Evolutionary conservation across 441 rosid species (phyloP), one percentile per base, ranked within the genome.

Genomic region (Macaranga tanarius): DNA sequence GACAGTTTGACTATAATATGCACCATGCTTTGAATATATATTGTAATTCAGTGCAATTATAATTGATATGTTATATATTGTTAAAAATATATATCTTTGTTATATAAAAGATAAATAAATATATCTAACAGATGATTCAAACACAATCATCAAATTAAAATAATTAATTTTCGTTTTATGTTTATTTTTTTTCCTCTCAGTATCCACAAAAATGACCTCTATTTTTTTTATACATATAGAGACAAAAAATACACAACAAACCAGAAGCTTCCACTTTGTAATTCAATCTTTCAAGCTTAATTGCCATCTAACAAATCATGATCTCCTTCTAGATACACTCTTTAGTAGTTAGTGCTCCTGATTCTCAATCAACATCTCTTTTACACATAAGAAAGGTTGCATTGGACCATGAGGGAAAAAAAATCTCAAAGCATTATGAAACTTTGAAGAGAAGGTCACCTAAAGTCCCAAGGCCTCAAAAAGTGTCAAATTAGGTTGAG

Each of bases 311-410:
- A 7, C 45, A 52, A 20, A 22, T 65, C n/a, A 65, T 19, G 34
- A 67, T 64, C n/a, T 19, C 16, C 56, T 25, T 42, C 5, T 31
- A 31, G 38, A 31, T 31, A 20, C 56, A 9, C 44, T 48, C 47
- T 55, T 10, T 31, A 42, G 26, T 54, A 34, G 11, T 71, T 55
- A 54, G 11, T 48, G 22, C 50, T 59, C 70, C 47, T 45, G 44
- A 16, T 65, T 67, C 62, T 52, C 22, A 56, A 66, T 52, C 54
- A 42, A 57, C n/a, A 38, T 48, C 3, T 42, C 10, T 70, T 73
- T 75, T 75, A 69, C 80, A 69, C 77, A 44, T 61, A 71, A 60
- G 73, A 65, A 65, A 60, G 40, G 70, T 23, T 8, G 13, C 56
- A 44, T 2, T 55, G 54, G 42, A 20, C n/a, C n/a, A n/a, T n/a